Base-by-base conservation (phyloP, 176 grass and related monocot genomes). In the Tillandsia leiboldiana region DNA sequence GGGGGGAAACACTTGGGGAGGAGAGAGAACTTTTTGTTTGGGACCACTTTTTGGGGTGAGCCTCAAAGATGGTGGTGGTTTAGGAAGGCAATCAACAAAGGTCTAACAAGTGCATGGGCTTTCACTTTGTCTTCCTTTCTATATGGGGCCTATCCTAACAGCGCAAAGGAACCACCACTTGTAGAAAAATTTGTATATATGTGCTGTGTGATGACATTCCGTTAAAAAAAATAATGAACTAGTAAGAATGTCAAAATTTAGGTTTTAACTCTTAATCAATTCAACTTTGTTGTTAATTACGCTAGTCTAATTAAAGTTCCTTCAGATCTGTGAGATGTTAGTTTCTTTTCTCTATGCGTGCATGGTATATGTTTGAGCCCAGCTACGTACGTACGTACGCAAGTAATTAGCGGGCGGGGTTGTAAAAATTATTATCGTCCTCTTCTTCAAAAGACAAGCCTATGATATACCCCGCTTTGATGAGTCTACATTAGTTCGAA, bases 41-140 rank as follows among this genome's bases (percentile, higher is more conserved):
- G 65, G 65, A 67, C 42, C 65, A 67, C 65, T 61, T 61, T 61
- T 61, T 22, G 56, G 17, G 17, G 22, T n/a, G 56, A 61, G 22
- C n/a, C 56, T 10, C 56, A 61, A 15, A 66, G 29, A 48, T 67
- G 33, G 29, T 29, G 64, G 48, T 49, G 1, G 26, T 13, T 12
- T 66, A 48, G 48, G 65, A 67, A 14, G 65, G 42, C 65, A 48
- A 8, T 12, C 27, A 18, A 22, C 42, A 8, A 42, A n/a, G 27
- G 27, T 9, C 65, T 67, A 47, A n/a, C 63, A 66, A 66, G 26
- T 66, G 52, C 52, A 56, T 56, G 15, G 15, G 13, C 56, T 61
- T 9, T 61, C 54, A 0, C 56, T 61, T 17, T 58, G 15, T 58
- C 54, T 58, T 57, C 53, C 8, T 42, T 42, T 42, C 33, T 42